Evolutionary conservation across 352 stramenopile genomes (phyloP), one percentile per base, ranked within the genome.

Genomic region (Hyphochytrium catenoides): DNA sequence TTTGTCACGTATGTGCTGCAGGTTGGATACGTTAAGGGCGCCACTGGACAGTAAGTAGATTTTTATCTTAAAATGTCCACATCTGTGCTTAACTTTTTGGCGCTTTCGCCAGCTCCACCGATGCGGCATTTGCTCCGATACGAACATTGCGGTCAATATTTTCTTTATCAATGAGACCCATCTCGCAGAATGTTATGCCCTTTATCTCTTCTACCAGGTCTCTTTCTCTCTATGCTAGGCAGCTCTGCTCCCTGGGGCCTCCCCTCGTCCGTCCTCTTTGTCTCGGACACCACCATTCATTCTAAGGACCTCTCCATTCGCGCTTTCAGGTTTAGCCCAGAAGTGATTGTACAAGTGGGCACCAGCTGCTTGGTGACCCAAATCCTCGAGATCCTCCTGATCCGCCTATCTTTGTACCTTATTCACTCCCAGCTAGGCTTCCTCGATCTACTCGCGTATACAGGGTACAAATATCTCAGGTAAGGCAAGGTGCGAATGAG

Each of bases 401-500:
- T 96, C 39, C 73, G 83, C 8, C 61, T 89, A 28, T 91, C 81
- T 29, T 69, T 95, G 28, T 95, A 96, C 51, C 50, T 93, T 27
- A 69, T 96, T 43, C 76, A 84, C 43, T 79, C 73, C 37, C 74
- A 75, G 2, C 71, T 94, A 40, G 66, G 74, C 22, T 78, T 94
- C 28, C 59, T 98, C 26, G 92, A 99, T 53, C 51, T 98, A 31
- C 62, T 95, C 32, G 77, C 75, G 23, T 95, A 94, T 52, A 95
- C 85, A 8, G 90, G 90, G 37, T 99, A 99, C 76, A 98, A 99
- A 62, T 98, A 96, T 61, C 78, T 97, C 26, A 74, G 79, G 18
- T n/a, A n/a, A n/a, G n/a, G n/a, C n/a, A n/a, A n/a, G n/a, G n/a
- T n/a, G n/a, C n/a, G n/a, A n/a, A n/a, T n/a, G n/a, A n/a, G n/a